Base-by-base conservation (phyloP, 768 basidiomycete genomes). In the Amanita polypyramis region DNA sequence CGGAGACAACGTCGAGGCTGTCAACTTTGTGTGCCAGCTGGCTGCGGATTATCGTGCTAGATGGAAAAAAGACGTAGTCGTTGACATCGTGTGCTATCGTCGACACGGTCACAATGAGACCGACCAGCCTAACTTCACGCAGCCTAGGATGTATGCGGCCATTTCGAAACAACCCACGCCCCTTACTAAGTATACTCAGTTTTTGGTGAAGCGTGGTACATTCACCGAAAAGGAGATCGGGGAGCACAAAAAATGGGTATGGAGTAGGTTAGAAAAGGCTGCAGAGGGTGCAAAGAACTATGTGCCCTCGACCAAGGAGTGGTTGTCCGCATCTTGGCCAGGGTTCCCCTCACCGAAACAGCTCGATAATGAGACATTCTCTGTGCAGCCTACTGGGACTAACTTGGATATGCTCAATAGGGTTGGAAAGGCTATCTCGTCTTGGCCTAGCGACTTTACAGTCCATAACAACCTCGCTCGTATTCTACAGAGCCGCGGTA, bases 41-140 rank as follows among this genome's bases (percentile, higher is more conserved):
- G 96, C 95, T 21, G 95, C 95, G 25, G 95, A 99, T 64, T 99
- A 91, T 69, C 84, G 95, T 43, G 93, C 95, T 55, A 95, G 92
- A 68, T 99, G 83, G 77, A 96, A 95, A 77, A 94, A 89, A 72
- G 96, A 99, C 62, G 95, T 99, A 53, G 95, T 99, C 58, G 70
- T 99, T 52, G 95, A 99, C 65, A 91, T 99, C 49, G 94, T 99
- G 49, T 99, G 96, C 70, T 99, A 97, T 72, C 88, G 96, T 54
- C 91, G 93, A 47, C 82, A 98, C 62, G 96, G 96, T n/a, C 96
- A 99, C 70, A 99, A 99, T 65, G 96, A 99, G 67, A 97, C 93
- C 8, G 96, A 99, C 61, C 96, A 99, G 65, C 96, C 96, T 20
- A 86, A 80, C 64, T 99, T 99, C 73, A 98, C 96, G 8, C 96